A percentile compares a stretch with the other conserved stretches of the same genome.
Conservation (phyloP, 1,284 basidiomycete genomes). For the Chondrostereum purpureum region DNA sequence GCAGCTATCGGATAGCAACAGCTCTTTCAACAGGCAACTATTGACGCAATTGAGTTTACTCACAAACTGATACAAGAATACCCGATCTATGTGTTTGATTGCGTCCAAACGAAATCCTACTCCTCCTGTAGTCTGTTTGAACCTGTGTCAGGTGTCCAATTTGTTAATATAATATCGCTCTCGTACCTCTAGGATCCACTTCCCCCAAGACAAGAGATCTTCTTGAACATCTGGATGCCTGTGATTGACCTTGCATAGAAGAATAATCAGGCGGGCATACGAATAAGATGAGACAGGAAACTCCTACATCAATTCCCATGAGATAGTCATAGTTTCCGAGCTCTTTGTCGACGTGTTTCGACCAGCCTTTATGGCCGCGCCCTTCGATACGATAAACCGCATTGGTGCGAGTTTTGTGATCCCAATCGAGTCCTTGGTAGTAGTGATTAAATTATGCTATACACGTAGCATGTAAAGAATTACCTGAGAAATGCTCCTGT, state of each 20-base stretch:
- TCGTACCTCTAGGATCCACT: constrained; percentile 65
- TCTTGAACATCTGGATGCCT: constrained; percentile 73
- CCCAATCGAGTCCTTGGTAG: constrained; percentile 76
- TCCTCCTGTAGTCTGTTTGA: constrained; percentile 74
- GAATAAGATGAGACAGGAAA: neutral
- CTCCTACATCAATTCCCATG: constrained; percentile 58
- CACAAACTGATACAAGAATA: constrained; percentile 63
- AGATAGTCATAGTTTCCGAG: constrained; percentile 79
- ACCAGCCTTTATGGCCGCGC: constrained; percentile 61
- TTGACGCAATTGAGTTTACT: too few relatives aligned
- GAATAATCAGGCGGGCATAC: constrained; percentile 1
- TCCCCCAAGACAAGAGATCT: constrained; percentile 62
- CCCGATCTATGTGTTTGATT: constrained; percentile 75
- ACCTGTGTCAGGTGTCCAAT: constrained; percentile 4
- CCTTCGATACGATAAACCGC: constrained; percentile 59
- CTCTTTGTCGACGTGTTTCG: constrained; percentile 59
- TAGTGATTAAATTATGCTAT: neutral
- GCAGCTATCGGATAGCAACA: constrained; percentile 35
- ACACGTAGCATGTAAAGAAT: constrained; percentile 11
- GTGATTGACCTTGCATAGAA: constrained; percentile 91
- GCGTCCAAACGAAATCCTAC: constrained; percentile 85
- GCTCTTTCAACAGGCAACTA: too few relatives aligned
- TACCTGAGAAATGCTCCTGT: constrained; percentile 70
- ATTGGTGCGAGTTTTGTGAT: constrained; percentile 59
- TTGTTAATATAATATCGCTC: constrained; percentile 2